phyloP scores from a whole-genome alignment of 176 grass and related monocot genomes.

The Oryza meyeriana region DNA sequence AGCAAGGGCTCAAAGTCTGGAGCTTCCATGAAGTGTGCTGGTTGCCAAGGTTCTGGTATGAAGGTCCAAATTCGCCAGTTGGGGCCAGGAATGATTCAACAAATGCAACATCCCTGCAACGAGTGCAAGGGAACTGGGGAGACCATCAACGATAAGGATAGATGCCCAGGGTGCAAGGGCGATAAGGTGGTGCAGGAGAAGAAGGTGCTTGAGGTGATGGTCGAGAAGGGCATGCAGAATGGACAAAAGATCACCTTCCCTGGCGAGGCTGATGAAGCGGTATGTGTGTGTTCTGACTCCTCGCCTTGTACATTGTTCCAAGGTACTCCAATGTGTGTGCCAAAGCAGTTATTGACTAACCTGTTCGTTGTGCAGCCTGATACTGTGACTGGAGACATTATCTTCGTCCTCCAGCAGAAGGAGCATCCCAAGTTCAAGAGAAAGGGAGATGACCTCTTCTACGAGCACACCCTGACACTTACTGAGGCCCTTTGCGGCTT shows the following conservation, averaged over 20 bases:
- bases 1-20: conserved; percentile 92
- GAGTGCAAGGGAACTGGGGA: conserved; percentile 83
- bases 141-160: conserved; percentile 73
- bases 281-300: conserved; percentile 9
- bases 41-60: conserved; percentile 67
- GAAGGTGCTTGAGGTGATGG: conserved; percentile 69
- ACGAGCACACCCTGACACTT: conserved; percentile 53
- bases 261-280: conserved; percentile 83
- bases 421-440: conserved; percentile 74
- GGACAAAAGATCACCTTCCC: conserved; percentile 81
- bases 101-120: conserved; percentile 85
- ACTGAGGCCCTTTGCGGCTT: conserved; percentile 60
- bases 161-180: conserved; percentile 77
- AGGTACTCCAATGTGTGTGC: background rate
- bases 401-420: conserved; percentile 78
- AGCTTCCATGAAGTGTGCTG: conserved; percentile 52
- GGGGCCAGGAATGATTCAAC: conserved; percentile 86
- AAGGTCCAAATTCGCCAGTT: conserved; percentile 74
- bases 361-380: conserved; percentile 46
- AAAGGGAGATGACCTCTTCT: conserved; percentile 66
- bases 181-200: conserved; percentile 79
- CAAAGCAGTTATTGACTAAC: background rate
- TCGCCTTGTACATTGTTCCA: background rate
- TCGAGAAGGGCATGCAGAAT: conserved; percentile 78
- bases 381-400: conserved; percentile 58